Conservation (phyloP, 257 asterid genomes). For the Gentiana dahurica region DNA sequence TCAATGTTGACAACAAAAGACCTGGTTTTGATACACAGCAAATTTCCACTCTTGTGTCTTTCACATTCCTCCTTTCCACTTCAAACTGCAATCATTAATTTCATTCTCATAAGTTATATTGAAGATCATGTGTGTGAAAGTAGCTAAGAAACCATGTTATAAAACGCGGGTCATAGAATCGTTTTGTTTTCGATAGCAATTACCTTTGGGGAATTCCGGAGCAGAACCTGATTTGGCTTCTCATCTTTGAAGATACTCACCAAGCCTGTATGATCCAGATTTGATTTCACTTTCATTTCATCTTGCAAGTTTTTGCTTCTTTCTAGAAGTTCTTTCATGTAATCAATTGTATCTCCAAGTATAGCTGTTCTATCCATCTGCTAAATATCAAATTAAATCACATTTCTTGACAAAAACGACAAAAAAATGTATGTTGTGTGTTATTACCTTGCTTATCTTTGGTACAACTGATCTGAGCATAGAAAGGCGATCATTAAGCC, state of each 20-base stretch:
- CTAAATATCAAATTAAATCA: background rate
- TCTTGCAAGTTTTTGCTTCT: slow-evolving; percentile 48
- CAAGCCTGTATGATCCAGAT: slow-evolving; percentile 14
- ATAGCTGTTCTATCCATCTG: slow-evolving; percentile 92
- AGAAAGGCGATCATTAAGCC: too few relatives aligned
- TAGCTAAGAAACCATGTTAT: too few relatives aligned
- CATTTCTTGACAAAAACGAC: background rate
- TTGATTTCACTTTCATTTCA: slow-evolving; percentile 35
- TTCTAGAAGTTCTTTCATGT: slow-evolving; percentile 63
- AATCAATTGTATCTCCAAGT: slow-evolving; percentile 79
- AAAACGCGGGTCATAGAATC: too few relatives aligned
- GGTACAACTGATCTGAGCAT: too few relatives aligned
- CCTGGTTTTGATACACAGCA: slow-evolving; percentile 54
- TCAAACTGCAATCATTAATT: slow-evolving; percentile 34
- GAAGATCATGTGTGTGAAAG: too few relatives aligned
- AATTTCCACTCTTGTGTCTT: slow-evolving; percentile 47
- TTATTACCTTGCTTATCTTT: too few relatives aligned
- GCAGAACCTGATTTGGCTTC: slow-evolving; percentile 37
- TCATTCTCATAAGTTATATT: too few relatives aligned
- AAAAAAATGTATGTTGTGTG: too few relatives aligned
- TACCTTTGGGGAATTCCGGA: slow-evolving; percentile 75
- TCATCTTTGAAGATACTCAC: slow-evolving; percentile 39
- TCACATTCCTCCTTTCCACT: slow-evolving; percentile 48
- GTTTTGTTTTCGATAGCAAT: too few relatives aligned
- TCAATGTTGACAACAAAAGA: slow-evolving; percentile 60